Evolutionary conservation across 331 rosid genomes (phyloP).

Genomic region (Telfairia occidentalis): DNA sequence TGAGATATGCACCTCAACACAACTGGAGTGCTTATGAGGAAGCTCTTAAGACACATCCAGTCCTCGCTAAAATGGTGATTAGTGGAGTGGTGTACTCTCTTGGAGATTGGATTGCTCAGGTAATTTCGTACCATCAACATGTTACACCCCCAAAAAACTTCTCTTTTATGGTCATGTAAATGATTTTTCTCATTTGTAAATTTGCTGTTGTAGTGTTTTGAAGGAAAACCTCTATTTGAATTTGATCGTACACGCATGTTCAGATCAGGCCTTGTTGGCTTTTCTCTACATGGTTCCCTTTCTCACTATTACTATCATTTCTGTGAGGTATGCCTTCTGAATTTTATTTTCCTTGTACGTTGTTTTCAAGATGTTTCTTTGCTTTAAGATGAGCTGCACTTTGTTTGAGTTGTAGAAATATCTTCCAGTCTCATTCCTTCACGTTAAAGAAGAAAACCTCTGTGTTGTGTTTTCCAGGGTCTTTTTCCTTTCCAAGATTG

Average conservation of each 20-base stretch:
- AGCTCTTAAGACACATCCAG: slow-evolving; percentile 86
- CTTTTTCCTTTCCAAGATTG: slow-evolving; percentile 88
- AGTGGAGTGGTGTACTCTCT: slow-evolving; percentile 89
- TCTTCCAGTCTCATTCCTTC: background rate
- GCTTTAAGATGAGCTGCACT: background rate
- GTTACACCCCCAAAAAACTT: background rate
- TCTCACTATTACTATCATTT: slow-evolving; percentile 89
- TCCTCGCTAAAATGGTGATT: slow-evolving; percentile 90
- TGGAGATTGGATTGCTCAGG: slow-evolving; percentile 99
- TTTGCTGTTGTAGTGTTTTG: slow-evolving; percentile 57
- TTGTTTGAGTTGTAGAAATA: background rate
- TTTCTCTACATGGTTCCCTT: slow-evolving; percentile 90
- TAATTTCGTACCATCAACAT: slow-evolving; percentile 18
- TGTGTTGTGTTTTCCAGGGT: slow-evolving; percentile 31
- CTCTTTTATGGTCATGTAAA: background rate
- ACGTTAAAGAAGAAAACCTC: background rate
- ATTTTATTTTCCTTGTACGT: slow-evolving; percentile 1
- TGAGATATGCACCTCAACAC: slow-evolving; percentile 88
- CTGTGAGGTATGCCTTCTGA: slow-evolving; percentile 50
- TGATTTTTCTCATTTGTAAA: background rate
- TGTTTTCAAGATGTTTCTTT: background rate
- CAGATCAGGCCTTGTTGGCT: slow-evolving; percentile 92
- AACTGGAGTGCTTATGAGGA: slow-evolving; percentile 97
- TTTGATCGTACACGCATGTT: slow-evolving; percentile 82
- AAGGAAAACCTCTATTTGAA: slow-evolving; percentile 89